Evolutionary conservation across 345 rosid genomes (phyloP), one percentile per base, ranked within the genome.

Genomic region (Laguncularia racemosa): DNA sequence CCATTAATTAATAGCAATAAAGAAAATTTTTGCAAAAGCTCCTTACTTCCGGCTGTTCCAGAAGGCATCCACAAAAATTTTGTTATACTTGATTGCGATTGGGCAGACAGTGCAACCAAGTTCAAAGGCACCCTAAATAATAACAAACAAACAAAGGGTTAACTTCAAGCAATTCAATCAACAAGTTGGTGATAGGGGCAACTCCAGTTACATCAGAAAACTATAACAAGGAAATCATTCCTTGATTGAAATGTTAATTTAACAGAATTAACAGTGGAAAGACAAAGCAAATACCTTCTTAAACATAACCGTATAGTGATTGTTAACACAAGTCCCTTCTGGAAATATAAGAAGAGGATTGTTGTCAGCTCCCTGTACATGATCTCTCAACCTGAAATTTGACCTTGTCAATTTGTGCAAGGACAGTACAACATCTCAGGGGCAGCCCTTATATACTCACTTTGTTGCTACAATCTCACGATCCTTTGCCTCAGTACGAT

Each of bases 281-380:
- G 16, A 26, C 26, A 14, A 21, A 20, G 19, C 16, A 51, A 54
- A 10, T 71, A 90, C 99, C 97, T 95, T 95, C 77, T 95, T 95
- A 69, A 95, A 95, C 99, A 95, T 95, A 50, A 95, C 99, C 6
- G 91, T 85, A 62, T 90, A 95, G 60, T 95, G 89, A 64, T 95
- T 95, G 73, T 90, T 90, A 55, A 95, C 96, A 52, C 99, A 90
- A 3, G 97, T 95, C 44, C 99, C 97, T 69, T 95, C 96, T 16
- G 99, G 99, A 78, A 95, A 95, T 75, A 95, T 88, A 57, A 90
- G 95, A 76, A 95, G 92, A 69, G 99, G 99, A 57, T 90, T 90
- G 67, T 78, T 95, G 73, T 90, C 96, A 68, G 76, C 71, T 54
- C 92, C 95, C 76, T 75, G 93, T 40, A 86, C 84, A 76, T 95